Base-by-base conservation (phyloP, 2,329 filamentous ascomycete genomes). In the Plectosphaerella plurivora region DNA sequence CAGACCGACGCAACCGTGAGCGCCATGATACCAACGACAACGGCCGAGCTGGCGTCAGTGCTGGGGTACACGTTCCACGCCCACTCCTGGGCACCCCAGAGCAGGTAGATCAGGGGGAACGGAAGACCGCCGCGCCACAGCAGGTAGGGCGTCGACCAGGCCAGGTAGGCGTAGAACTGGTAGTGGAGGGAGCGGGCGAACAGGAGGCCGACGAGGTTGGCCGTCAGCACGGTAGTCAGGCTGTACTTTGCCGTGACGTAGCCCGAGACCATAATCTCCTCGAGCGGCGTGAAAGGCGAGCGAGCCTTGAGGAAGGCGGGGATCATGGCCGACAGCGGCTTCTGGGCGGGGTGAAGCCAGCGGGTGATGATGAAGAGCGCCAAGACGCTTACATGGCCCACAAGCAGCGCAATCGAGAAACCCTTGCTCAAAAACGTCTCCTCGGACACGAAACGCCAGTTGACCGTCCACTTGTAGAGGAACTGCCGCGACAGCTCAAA, bases 381-480 rank as follows among this genome's bases (percentile, higher is more conserved):
- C 22, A 97, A 77, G n/a, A 91, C 74, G 9, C 74, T 67, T 24
- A 75, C 73, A 66, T 97, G 91, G 51, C 82, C 64, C 2, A 69
- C 75, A 24, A 96, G 75, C 49, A 97, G 77, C 14, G 72, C 68
- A 16, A 86, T 60, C 24, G 91, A 83, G 65, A 96, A 95, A 2
- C 73, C 66, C 54, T 74, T 81, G 59, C 78, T 80, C 46, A 95
- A 78, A 62, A 99, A 99, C 0, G 74, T 70, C 7, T 88, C 82
- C 69, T 97, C 91, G 15, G 88, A 86, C n/a, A 97, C 72, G 67
- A 97, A 97, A 51, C 92, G 85, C 94, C 94, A 99, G 70, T 99
- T 99, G 60, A 99, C 94, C 0, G 94, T 99, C 94, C 94, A 99
- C 71, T 93, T 91, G 77, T 93, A 97, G 62, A 96, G 79, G 72